Base-by-base conservation (phyloP, 2,329 filamentous ascomycete species). In the Microcyclospora pomicola region DNA sequence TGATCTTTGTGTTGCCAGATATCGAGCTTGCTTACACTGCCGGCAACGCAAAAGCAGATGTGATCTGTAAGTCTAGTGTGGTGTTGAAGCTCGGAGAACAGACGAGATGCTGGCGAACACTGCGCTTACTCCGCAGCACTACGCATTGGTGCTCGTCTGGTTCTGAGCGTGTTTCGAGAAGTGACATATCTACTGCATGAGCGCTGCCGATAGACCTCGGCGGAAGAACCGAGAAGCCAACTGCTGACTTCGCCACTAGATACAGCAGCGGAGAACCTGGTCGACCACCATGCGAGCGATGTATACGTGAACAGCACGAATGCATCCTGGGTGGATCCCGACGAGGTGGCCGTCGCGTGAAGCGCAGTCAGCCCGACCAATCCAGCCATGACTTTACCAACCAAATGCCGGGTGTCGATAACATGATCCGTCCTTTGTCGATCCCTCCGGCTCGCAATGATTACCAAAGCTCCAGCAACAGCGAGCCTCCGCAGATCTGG, bases 271-370 rank as follows among this genome's bases (percentile, higher is more conserved):
- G 51, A 28, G 49, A 53, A 31, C 51, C 51, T 6, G 51, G 49
- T 4, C 43, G 50, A 15, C 53, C 53, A 12, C 53, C 52, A 11
- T 56, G 53, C 37, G 53, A 56, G 39, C 39, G 53, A 38, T 56
- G 53, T 40, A 55, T 56, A 29, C 43, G 53, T 12, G 53, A 56
- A 33, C 52, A 56, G 35, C 52, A 55, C 35, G 53, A 56, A 42
- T 56, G 53, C 38, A 40, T 56, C 16, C 51, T 56, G 4, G 53
- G 53, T 34, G 51, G 51, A 12, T 55, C 52, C 14, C 45, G 53
- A 27, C 44, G 53, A 35, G 53, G 53, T 11, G 53, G 53, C n/a
- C 40, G 46, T 27, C 40, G 53, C 11, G 48, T 56, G 27, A 56
- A 56, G 34, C 47, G 52, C 10, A 47, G 42, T 31, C 35, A 44